Base-by-base conservation (phyloP, 768 basidiomycete species). In the Agrocybe praecox region DNA sequence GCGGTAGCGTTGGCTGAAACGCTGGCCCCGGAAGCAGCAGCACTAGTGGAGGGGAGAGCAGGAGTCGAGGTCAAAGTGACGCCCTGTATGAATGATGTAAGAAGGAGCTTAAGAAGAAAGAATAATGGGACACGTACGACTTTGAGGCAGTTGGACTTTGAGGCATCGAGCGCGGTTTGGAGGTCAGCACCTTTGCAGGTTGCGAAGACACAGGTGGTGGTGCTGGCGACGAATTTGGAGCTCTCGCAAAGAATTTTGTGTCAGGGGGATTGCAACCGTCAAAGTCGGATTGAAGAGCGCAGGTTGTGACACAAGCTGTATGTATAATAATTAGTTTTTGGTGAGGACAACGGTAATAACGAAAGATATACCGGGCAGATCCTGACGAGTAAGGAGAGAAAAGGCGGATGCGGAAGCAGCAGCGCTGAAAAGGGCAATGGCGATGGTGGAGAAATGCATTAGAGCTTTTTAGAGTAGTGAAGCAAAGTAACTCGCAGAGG, bases 381-480 rank as follows among this genome's bases (percentile, higher is more conserved):
- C 46, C 62, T 79, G 79, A 53, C 79, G 76, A 18, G 69, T 62
- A 36, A 67, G n/a, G 49, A 77, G 62, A 15, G 69, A 29, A 29
- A 29, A 68, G 47, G 80, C 75, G 47, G 73, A 69, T 52, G 69
- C 72, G 46, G 76, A 72, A 62, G 77, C 70, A 65, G 75, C 75
- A 64, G 74, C 70, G 61, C 74, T 65, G 57, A 74, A 67, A 67
- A 80, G 67, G 66, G 75, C 61, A 59, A 76, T 54, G 56, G 76
- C 54, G 56, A 73, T 67, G 61, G 77, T 42, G 56, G 79, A 69
- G 76, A 82, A 80, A 68, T 80, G 85, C 87, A 89, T 89, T 53
- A 47, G 79, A 61, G 51, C 47, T 51, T n/a, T n/a, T n/a, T n/a
- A n/a, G n/a, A n/a, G n/a, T n/a, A n/a, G n/a, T n/a, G n/a, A n/a